phyloP scores from a whole-genome alignment of 495 filamentous ascomycete species.

The Penicillium angulare region DNA sequence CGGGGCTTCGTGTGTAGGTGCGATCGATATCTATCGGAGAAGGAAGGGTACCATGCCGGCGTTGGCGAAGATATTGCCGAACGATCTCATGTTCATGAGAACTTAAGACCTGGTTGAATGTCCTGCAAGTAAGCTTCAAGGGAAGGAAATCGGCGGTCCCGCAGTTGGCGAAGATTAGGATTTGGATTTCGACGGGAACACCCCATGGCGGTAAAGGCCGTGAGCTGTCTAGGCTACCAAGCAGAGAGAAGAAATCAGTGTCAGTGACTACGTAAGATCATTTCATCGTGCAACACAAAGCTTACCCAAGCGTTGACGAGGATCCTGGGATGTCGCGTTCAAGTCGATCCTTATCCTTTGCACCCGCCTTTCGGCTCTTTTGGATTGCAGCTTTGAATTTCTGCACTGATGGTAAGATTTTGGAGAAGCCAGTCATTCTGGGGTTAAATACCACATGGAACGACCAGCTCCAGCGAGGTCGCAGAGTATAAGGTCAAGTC shows the following conservation, averaged over 20 bases:
- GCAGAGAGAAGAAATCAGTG: neutral
- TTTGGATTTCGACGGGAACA: slow-evolving; percentile 45
- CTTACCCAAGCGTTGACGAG: slow-evolving; percentile 19
- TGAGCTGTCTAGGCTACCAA: slow-evolving; percentile 10
- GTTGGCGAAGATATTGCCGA: slow-evolving; percentile 43
- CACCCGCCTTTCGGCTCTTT: slow-evolving; percentile 27
- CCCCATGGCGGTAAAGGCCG: slow-evolving; percentile 35
- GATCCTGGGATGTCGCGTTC: slow-evolving; percentile 20
- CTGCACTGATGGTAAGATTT: slow-evolving; percentile 33
- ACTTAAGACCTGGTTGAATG: slow-evolving; percentile 36
- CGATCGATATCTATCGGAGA: slow-evolving; percentile 39
- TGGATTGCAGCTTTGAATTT: slow-evolving; percentile 36
- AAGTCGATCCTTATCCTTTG: slow-evolving; percentile 27
- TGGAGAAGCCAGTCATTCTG: slow-evolving; percentile 40
- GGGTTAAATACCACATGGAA: slow-evolving; percentile 24
- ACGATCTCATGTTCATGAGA: slow-evolving; percentile 41
- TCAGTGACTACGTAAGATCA: neutral
- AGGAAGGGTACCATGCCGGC: slow-evolving; percentile 47
- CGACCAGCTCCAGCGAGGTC: slow-evolving; percentile 23
- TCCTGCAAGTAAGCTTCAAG: slow-evolving; percentile 41
- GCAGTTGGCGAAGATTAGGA: slow-evolving; percentile 45
- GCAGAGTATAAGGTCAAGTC: neutral
- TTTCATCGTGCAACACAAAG: neutral
- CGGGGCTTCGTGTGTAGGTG: slow-evolving; percentile 43
- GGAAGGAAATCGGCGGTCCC: slow-evolving; percentile 35